Base-by-base conservation (phyloP, 768 basidiomycete genomes). In the Auricularia sp. region DNA sequence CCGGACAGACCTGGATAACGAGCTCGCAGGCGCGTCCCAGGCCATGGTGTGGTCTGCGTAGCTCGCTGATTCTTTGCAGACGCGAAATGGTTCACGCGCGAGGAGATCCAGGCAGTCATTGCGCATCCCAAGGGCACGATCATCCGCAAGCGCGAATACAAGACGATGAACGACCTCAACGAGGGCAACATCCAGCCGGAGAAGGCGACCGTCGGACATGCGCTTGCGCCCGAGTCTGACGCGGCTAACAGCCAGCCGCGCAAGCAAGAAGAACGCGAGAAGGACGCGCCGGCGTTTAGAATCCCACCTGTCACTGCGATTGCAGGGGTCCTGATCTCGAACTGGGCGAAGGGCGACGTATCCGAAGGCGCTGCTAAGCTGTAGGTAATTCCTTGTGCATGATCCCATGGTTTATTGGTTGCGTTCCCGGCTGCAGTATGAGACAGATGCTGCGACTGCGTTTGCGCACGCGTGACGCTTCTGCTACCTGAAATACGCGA, bases 1-100 rank as follows among this genome's bases (percentile, higher is more conserved):
- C 65, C 84, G 93, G 16, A 77, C 80, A 7, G 94, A 98, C 73
- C 82, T 99, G 2, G 96, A 98, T 72, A 96, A 96, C 69, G 96
- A 99, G 77, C 83, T 99, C n/a, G 87, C 87, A 71, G 92, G 94
- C 90, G 66, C 62, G 83, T 69, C 35, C 3, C 45, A 4, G 33
- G 16, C 33, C 36, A 24, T 54, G 13, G 6, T 62, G 36, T 1
- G 0, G 24, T n/a, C 24, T 8, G 39, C 54, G 29, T 18, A 35
- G 45, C 61, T 62, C 34, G 61, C 21, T 35, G 24, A 36, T 16
- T 34, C 24, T 14, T 13, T 18, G 13, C 70, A 94, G 94, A 98
- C 71, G 94, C 94, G 1, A 83, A 82, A 58, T 99, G 92, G 92
- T 97, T 86, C 75, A 86, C 87, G 11, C 85, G 90, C 3, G 82